Base-by-base conservation (phyloP, 2,329 filamentous ascomycete species). In the Trematosphaeria pertusa region DNA sequence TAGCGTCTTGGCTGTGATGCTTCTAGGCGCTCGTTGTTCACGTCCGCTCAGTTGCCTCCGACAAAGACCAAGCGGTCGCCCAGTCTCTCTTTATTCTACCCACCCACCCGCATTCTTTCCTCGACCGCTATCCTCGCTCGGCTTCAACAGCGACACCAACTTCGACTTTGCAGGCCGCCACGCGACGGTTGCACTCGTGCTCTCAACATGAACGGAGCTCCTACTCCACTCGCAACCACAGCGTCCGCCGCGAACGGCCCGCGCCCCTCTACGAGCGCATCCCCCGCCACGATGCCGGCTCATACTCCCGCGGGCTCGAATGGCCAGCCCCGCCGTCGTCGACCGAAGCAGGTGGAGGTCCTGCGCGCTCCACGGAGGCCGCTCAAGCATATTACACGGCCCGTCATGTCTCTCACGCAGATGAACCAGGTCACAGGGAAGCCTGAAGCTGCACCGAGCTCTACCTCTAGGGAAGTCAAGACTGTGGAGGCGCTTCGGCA, bases 261-360 rank as follows among this genome's bases (percentile, higher is more conserved):
- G 22, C 46, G 40, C 19, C 43, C 52, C 14, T n/a, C 24, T 19
- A 48, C 54, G 54, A 50, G 38, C 35, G 46, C 57, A 28, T 49
- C 50, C 21, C 33, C 37, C 12, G 32, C 44, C 17, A 26, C 34
- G 3, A 37, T 19, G 32, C 11, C 48, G 54, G 37, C 20, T 69
- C 72, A 65, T 67, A 62, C 55, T 9, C 61, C 64, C 34, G 46
- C 64, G 19, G 58, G 54, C 38, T 71, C 70, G 8, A 74, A 73
- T 58, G 72, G 70, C 35, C 62, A 62, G 30, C 65, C 61, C 5
- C 59, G 68, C 21, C 66, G 67, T 40, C 71, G 69, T 59, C 52
- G 61, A 49, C 62, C 64, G 22, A 54, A 67, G 52, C 66, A 56
- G 19, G 59, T 64, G 49, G 66, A 70, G 45, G 70, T 74, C 20